Base-by-base conservation (phyloP, 2,329 filamentous ascomycete genomes). In the Akanthomyces dipterigenus region DNA sequence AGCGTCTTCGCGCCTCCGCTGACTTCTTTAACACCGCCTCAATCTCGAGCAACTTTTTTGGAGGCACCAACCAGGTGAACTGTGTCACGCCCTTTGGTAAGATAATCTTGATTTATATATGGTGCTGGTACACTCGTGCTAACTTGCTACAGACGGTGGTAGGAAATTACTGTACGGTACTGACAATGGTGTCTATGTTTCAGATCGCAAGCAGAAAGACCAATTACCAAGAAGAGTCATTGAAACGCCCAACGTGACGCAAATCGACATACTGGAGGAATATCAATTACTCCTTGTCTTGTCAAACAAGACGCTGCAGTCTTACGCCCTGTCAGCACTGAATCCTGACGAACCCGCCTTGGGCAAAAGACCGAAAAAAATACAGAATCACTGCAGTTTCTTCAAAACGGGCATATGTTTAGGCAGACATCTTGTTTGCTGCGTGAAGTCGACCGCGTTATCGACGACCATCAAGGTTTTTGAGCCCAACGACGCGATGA, bases 381-480 rank as follows among this genome's bases (percentile, higher is more conserved):
- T 99, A 65, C 89, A 93, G 75, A 96, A 90, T 69, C 93, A 97
- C 76, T 96, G 93, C 75, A 97, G 93, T 75, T 99, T 98, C 79
- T 99, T 99, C 86, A 96, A 96, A 77, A 90, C 92, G 20, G 95
- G 95, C 43, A 96, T 97, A 69, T 98, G 95, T 71, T 83, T 97
- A 63, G 93, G 95, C 38, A 86, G 95, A 64, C 95, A 98, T 72
- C 81, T 99, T 59, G 95, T 99, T 34, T 98, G 93, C 76, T 96
- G 91, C 67, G 95, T 98, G 70, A 98, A 96, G 79, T 96, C 91
- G 45, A 93, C 90, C 20, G 90, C 93, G 3, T 80, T 98, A 36
- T 96, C 91, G 57, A 96, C 91, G 16, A 98, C 93, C 2, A 96
- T 99, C 80, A 98, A 98, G 77, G 95, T 98, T n/a, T 98, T 91